These are phyloP conservation scores for Physaria fendleri DNA, from an alignment of 345 rosid species.

Conservation along the genomic window DNA sequence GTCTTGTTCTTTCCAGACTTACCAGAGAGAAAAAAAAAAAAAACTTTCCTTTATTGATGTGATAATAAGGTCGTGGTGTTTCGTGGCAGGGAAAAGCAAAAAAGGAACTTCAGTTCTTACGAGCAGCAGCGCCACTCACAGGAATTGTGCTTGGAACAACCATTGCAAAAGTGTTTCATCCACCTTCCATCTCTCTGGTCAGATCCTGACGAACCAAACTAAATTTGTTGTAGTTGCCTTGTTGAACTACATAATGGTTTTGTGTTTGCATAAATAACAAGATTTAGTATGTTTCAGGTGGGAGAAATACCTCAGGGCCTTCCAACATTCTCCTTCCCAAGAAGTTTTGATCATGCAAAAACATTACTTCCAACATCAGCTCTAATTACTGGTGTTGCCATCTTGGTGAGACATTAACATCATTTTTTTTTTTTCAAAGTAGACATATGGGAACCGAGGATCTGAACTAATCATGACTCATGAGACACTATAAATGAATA, in stretches of 20 bases:
- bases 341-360: constrained; percentile 51
- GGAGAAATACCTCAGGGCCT: constrained; percentile 98
- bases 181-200: constrained; percentile 84
- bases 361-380: constrained; percentile 86
- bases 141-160: constrained; percentile 82
- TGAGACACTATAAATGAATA: not conserved
- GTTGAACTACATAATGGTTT: constrained; percentile 11
- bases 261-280: constrained; percentile 11
- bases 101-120: constrained; percentile 73
- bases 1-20: constrained; percentile 1
- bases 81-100: constrained; percentile 78
- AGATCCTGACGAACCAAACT: constrained; percentile 24
- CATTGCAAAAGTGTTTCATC: constrained; percentile 73
- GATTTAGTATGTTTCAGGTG: constrained; percentile 49
- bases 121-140: constrained; percentile 92
- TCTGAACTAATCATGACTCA: constrained; percentile 3
- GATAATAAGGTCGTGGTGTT: constrained; percentile 23
- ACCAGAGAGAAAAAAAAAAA: not conserved
- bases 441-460: not conserved
- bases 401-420: constrained; percentile 63
- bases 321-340: constrained; percentile 83
- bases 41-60: not conserved
- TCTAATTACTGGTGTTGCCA: constrained; percentile 96
- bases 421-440: not conserved
- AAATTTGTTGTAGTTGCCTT: not conserved